Base-by-base conservation (phyloP, 345 rosid species). In the Cochlearia excelsa region DNA sequence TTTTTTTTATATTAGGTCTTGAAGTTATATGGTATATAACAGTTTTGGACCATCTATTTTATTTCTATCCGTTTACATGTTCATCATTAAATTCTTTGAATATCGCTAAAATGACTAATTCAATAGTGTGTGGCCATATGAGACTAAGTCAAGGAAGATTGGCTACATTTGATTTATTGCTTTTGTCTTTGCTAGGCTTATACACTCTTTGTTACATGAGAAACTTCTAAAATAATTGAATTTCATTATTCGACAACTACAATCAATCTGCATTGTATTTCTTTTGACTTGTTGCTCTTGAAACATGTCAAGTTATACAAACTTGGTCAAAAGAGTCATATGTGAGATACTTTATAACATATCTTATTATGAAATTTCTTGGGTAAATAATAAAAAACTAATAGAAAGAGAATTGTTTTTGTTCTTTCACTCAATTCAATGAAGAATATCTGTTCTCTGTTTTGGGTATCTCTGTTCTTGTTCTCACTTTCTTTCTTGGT, bases 81-180 rank as follows among this genome's bases (percentile, higher is more conserved):
- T 16, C 23, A 16, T 16, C 23, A 16, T 16, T 16, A 16, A 16
- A 16, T 16, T 16, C 23, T 16, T 16, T 16, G 23, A 16, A 16
- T 16, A 16, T 16, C 23, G 23, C 23, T 16, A 16, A 16, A 3
- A 27, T 65, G 41, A 31, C 56, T 27, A 26, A 23, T 31, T 6
- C 3, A 4, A 31, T 34, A 9, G 7, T 1, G 6, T 23, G 37
- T 39, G 38, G 45, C 43, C 7, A 39, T 1, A 39, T 9, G 16
- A 8, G 70, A 66, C 63, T 48, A 40, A 66, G 63, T 65, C 70
- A 65, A 65, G 55, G 56, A 65, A 57, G 44, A 57, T 37, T 2
- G 6, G 64, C 58, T 57, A 37, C 9, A 31, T 65, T 30, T 41
- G 4, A 49, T 9, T 57, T 31, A 55, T 56, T 39, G 34, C 1